These are phyloP conservation scores for Paracoccidioides brasiliensis DNA, from an alignment of 2,329 filamentous ascomycete genomes.

Conservation along the genomic window DNA sequence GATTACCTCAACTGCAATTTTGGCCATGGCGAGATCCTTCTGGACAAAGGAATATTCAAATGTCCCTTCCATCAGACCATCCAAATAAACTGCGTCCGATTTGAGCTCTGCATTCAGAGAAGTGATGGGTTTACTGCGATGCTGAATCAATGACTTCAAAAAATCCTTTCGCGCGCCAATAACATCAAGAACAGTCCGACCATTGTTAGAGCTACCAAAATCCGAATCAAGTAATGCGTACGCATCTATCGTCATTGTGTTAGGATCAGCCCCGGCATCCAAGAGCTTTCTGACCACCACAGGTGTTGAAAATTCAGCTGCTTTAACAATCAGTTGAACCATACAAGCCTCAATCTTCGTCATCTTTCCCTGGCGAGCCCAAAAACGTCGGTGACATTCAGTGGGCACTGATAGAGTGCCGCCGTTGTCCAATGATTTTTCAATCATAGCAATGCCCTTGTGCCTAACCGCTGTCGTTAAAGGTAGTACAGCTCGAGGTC, in stretches of 20 bases:
- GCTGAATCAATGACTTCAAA: slow-evolving; percentile 34
- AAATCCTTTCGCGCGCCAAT: slow-evolving; percentile 39
- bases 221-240: slow-evolving; percentile 12
- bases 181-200: slow-evolving; percentile 43
- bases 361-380: slow-evolving; percentile 22
- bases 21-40: slow-evolving; percentile 20
- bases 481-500: slow-evolving; percentile 37
- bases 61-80: slow-evolving; percentile 36
- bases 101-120: slow-evolving; percentile 1
- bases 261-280: slow-evolving; percentile 51
- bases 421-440: slow-evolving; percentile 50
- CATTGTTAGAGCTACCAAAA: slow-evolving; percentile 25
- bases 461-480: slow-evolving; percentile 7
- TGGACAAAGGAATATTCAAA: slow-evolving; percentile 45
- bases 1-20: slow-evolving; percentile 17
- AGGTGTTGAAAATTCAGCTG: slow-evolving; percentile 40
- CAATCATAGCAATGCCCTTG: slow-evolving; percentile 39
- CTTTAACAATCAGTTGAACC: slow-evolving; percentile 55
- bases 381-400: slow-evolving; percentile 15
- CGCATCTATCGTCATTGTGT: slow-evolving; percentile 38
- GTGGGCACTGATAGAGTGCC: slow-evolving; percentile 46
- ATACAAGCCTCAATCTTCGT: slow-evolving; percentile 34
- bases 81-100: slow-evolving; percentile 38
- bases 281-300: slow-evolving; percentile 47
- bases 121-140: slow-evolving; percentile 9